Evolutionary conservation across 169 alveolate species (phyloP).

Genomic region (Eimeria sp.): DNA sequence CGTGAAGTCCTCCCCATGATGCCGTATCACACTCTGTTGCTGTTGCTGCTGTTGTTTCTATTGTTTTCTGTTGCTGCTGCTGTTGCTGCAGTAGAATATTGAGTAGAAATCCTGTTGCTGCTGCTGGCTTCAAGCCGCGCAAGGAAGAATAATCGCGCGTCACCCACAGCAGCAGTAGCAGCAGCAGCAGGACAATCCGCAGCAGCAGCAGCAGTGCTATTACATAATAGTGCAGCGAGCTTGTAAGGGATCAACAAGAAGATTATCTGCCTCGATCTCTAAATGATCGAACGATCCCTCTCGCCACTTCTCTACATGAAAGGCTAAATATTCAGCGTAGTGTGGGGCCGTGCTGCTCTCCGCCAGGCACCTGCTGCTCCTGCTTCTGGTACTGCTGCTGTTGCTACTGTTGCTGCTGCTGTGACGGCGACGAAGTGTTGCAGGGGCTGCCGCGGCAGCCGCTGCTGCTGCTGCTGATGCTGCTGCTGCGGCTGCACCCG

Average conservation of each 20-base stretch:
- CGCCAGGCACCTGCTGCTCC: conserved; percentile 8
- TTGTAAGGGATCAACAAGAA: conserved; percentile 16
- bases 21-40: background rate
- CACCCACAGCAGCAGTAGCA: background rate
- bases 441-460: background rate
- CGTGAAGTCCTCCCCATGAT: conserved; percentile 36
- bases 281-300: conserved; percentile 20
- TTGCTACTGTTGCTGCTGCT: conserved; percentile 50
- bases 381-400: background rate
- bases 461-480: background rate
- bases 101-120: background rate
- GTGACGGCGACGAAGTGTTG: background rate
- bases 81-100: conserved; percentile 2
- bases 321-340: conserved; percentile 37
- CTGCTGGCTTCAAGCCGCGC: background rate
- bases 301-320: conserved; percentile 34
- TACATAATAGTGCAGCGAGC: conserved; percentile 53
- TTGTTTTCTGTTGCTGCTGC: background rate
- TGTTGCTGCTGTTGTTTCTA: background rate
- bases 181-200: background rate
- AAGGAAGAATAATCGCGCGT: background rate
- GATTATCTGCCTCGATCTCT: background rate
- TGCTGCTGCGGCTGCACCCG: conserved; percentile 8
- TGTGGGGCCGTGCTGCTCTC: conserved; percentile 27
- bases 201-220: background rate